Percentiles rank a stretch among this genome's conserved stretches.
phyloP scores from a whole-genome alignment of 306 rosid genomes.

The Spatholobus suberectus region DNA sequence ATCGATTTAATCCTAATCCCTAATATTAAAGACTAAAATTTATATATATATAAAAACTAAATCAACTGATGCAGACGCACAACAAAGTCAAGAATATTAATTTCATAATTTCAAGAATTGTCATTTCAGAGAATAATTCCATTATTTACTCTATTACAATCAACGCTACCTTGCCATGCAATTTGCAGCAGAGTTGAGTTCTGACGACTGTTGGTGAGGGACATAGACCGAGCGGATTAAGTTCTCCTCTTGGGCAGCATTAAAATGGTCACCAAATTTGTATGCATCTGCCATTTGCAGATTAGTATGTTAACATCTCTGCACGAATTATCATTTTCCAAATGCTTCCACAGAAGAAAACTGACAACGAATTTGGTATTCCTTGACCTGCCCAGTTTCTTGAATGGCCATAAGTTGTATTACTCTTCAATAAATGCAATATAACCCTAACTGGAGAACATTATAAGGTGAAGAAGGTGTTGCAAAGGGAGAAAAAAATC shows the following conservation, averaged over 20 bases:
- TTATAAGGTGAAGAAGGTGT: neutral
- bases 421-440: neutral
- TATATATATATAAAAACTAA: too few relatives aligned
- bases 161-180: slow-evolving; percentile 3
- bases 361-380: neutral
- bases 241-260: neutral
- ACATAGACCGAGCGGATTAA: neutral
- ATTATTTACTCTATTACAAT: neutral
- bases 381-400: neutral
- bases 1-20: neutral
- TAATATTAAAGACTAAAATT: neutral
- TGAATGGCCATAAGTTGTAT: neutral
- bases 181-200: slow-evolving; percentile 21
- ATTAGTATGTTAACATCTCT: neutral
- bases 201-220: neutral
- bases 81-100: neutral
- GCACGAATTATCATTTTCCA: neutral
- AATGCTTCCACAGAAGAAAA: slow-evolving; percentile 28
- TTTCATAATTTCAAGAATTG: neutral
- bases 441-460: neutral
- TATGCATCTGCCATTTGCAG: neutral
- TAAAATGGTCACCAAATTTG: neutral
- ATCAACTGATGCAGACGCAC: neutral
- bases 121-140: neutral
- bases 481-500: neutral